Evolutionary conservation across 1,284 basidiomycete genomes (phyloP), one percentile per base, ranked within the genome.

Genomic region (Cystobasidium pallidum): DNA sequence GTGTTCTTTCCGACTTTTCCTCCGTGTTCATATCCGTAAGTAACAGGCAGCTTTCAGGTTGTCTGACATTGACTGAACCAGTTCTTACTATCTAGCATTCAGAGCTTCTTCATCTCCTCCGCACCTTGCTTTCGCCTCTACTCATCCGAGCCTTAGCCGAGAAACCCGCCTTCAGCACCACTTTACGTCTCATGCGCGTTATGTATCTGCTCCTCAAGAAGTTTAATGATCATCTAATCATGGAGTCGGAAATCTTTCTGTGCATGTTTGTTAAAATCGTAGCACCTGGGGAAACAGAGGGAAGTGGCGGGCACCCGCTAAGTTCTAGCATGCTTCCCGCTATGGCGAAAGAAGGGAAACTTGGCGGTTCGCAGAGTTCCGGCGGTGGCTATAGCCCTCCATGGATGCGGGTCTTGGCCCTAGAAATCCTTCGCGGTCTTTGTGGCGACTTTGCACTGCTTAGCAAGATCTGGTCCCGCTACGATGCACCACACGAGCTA

Each of bases 1-100:
- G 94, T 78, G 92, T 98, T 3, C 83, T 99, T 65, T 95, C 93
- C 15, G 97, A 96, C 76, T 97, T 98, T 79, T 89, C 94, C 75
- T 86, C 86, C 15, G 85, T 94, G 0, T 95, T 98, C 79, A 87
- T 89, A 73, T 86, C 88, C 83, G 92, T 90, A 74, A 73, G 83
- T 77, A 0, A 19, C 3, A 17, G 4, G 11, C 52, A 15, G 11
- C 21, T 1, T 24, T 54, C 26, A n/a, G n/a, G n/a, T n/a, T 2
- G 24, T 32, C 24, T 28, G 52, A 28, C 24, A 8, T 57, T 19
- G 32, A 36, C 28, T 34, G 8, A 28, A 24, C n/a, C 24, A 54
- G 10, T 13, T 32, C 4, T 24, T 13, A 13, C 36, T 10, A n/a
- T 8, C 15, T 74, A 92, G 89, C 93, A 92, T 75, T 81, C 86